Conservation (phyloP, 2,329 filamentous ascomycete species). For the Aspergillus sergii region DNA sequence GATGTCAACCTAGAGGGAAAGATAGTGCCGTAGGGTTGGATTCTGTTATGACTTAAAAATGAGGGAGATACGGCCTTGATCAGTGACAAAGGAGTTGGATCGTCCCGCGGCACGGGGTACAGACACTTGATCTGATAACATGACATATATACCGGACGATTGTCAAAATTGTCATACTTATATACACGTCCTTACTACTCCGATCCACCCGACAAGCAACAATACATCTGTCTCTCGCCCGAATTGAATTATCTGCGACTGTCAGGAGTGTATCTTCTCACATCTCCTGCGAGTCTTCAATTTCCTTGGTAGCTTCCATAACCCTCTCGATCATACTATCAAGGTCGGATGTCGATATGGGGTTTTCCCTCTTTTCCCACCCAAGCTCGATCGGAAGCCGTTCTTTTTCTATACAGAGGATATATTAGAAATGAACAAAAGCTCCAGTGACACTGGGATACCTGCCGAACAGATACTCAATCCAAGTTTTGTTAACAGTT, state of each 20-base stretch:
- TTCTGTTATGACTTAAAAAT: no score
- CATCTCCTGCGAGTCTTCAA: background rate
- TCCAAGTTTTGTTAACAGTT: background rate
- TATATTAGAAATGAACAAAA: background rate
- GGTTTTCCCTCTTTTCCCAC: background rate
- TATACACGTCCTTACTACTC: background rate
- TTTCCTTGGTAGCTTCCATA: background rate
- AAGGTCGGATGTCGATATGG: background rate
- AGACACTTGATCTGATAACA: no score
- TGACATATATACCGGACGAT: background rate
- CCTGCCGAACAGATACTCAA: background rate
- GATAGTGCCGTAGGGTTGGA: no score
- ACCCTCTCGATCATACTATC: background rate
- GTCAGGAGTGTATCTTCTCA: background rate
- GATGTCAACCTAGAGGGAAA: no score
- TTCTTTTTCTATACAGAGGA: background rate
- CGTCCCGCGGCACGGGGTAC: no score
- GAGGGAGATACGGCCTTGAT: no score
- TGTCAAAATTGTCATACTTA: background rate
- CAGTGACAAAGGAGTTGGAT: no score
- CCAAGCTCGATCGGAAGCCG: background rate
- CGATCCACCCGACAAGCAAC: no score
- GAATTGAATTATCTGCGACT: background rate
- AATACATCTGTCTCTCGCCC: no score
- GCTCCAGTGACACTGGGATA: background rate